A percentile compares a stretch with the other conserved stretches of the same genome.
Conservation (phyloP, 73 alveolate genomes). For the Tetrahymena elliotti region DNA sequence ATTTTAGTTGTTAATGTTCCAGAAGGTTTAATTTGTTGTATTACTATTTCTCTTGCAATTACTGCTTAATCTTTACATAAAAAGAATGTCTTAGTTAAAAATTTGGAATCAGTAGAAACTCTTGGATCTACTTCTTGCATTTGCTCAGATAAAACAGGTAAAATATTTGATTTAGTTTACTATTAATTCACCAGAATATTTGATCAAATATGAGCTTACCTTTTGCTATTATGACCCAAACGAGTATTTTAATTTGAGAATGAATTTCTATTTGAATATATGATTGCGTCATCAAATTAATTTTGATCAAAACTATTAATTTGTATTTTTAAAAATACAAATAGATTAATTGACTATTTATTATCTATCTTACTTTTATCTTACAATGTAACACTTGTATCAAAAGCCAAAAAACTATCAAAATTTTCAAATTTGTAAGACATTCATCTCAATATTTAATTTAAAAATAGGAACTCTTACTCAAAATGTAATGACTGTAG, state of each 20-base stretch:
- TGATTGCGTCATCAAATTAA: background rate
- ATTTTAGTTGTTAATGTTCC: slow-evolving; percentile 46
- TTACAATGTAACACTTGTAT: background rate
- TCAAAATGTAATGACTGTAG: slow-evolving; percentile 58
- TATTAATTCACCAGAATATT: background rate
- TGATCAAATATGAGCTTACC: background rate
- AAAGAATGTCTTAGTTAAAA: slow-evolving; percentile 61
- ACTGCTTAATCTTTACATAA: slow-evolving; percentile 55
- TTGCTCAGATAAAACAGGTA: slow-evolving; percentile 82
- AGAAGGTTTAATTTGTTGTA: slow-evolving; percentile 50
- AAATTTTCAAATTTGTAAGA: too few species aligned
- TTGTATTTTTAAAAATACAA: background rate
- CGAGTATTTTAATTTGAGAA: background rate
- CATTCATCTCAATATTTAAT: background rate
- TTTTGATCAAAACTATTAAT: too few species aligned
- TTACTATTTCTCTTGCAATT: slow-evolving; percentile 56
- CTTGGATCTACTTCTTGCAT: slow-evolving; percentile 81
- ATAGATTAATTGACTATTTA: too few species aligned
- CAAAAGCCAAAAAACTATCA: background rate
- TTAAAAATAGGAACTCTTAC: slow-evolving; percentile 48
- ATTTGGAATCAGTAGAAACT: slow-evolving; percentile 74
- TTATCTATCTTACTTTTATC: background rate
- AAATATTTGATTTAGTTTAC: too few species aligned
- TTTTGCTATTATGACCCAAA: background rate
- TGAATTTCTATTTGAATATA: too few species aligned